Conservation (phyloP, 306 rosid species). For the Trifolium subterraneum region DNA sequence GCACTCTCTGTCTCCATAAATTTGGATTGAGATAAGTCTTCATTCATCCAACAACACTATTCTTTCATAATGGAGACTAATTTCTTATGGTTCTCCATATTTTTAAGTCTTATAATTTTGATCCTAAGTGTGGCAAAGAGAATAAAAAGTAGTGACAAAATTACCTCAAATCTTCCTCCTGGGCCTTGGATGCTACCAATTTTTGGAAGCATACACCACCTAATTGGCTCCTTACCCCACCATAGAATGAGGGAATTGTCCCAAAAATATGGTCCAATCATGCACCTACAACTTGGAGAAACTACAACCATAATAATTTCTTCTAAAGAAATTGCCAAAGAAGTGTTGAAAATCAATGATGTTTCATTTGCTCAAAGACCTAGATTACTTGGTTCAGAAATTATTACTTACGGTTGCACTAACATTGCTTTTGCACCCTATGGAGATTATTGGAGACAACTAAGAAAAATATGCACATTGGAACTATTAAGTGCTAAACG, state of each 20-base stretch:
- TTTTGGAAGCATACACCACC: not conserved
- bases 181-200: not conserved
- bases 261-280: not conserved
- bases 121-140: not conserved
- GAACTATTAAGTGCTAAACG: not conserved
- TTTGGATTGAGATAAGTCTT: not conserved
- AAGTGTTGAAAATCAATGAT: not conserved
- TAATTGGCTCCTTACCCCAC: not conserved
- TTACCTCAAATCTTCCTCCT: not conserved
- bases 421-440: not conserved
- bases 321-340: not conserved
- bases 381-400: not conserved
- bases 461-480: not conserved
- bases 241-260: slow-evolving; percentile 1
- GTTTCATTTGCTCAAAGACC: not conserved
- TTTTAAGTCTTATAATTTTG: not conserved
- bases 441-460: not conserved
- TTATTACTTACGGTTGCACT: not conserved
- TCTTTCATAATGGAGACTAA: not conserved
- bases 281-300: not conserved
- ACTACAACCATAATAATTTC: not conserved
- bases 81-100: not conserved
- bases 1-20: not conserved
- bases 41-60: not conserved
- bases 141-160: not conserved